These are phyloP conservation scores for Fraxinus ornus DNA, from an alignment of 305 asterid species.

Conservation along the genomic window DNA sequence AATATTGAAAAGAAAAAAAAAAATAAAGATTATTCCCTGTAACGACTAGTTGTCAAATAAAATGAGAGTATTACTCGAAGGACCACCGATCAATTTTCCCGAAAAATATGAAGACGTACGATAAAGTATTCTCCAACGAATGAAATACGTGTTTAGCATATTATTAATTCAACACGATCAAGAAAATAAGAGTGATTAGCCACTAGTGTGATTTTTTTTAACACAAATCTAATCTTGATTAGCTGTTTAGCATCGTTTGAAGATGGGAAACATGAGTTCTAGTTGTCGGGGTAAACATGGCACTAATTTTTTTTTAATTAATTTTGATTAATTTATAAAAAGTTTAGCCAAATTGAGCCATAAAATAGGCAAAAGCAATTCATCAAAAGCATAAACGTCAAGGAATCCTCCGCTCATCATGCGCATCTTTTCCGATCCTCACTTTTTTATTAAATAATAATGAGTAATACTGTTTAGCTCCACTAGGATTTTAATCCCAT, in stretches of 20 bases:
- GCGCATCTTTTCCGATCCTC: slow-evolving; percentile 4
- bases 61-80: neutral
- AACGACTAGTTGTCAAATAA: neutral
- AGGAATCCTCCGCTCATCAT: slow-evolving; percentile 10
- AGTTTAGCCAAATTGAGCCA: neutral
- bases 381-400: slow-evolving; percentile 4
- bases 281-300: slow-evolving; percentile 19
- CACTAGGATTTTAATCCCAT: no score
- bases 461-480: no score
- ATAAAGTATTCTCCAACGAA: neutral
- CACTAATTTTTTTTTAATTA: neutral
- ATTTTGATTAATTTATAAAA: neutral
- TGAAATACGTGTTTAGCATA: neutral
- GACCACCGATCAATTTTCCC: neutral
- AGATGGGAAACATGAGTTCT: slow-evolving; percentile 16
- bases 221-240: slow-evolving; percentile 5
- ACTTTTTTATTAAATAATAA: neutral
- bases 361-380: neutral
- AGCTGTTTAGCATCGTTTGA: slow-evolving; percentile 5
- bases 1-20: neutral
- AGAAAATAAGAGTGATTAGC: neutral
- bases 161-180: neutral
- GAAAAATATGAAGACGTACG: neutral
- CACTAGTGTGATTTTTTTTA: neutral
- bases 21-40: neutral